A percentile compares a stretch with the other conserved stretches of the same genome.
These are phyloP conservation scores for Penicillium sp. DNA, from an alignment of 2,329 filamentous ascomycete species.

Conservation along the genomic window DNA sequence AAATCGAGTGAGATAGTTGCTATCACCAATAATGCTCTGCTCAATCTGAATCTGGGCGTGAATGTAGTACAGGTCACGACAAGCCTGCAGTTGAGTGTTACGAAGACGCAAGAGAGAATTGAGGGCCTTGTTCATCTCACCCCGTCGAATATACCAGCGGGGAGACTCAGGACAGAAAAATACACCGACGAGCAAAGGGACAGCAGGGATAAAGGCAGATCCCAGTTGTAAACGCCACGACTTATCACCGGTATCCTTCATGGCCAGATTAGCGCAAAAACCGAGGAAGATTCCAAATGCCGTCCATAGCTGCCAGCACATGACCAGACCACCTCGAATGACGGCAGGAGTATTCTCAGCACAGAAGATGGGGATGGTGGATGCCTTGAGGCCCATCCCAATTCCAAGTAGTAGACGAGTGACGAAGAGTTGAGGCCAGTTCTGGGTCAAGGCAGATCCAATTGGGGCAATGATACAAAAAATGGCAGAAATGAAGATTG, in stretches of 20 bases:
- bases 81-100: slow-evolving; percentile 60
- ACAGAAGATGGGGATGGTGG: slow-evolving; percentile 57
- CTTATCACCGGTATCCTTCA: slow-evolving; percentile 59
- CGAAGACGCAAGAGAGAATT: slow-evolving; percentile 58
- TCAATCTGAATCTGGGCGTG: slow-evolving; percentile 54
- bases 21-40: slow-evolving; percentile 40
- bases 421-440: slow-evolving; percentile 59
- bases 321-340: slow-evolving; percentile 58
- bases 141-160: slow-evolving; percentile 68
- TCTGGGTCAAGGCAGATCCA: slow-evolving; percentile 62
- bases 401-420: slow-evolving; percentile 59
- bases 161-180: slow-evolving; percentile 66
- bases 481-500: slow-evolving; percentile 63
- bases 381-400: slow-evolving; percentile 62
- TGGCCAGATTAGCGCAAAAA: slow-evolving; percentile 63
- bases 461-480: slow-evolving; percentile 69
- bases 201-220: slow-evolving; percentile 64
- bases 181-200: slow-evolving; percentile 59
- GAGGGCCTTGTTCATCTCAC: slow-evolving; percentile 62
- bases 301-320: slow-evolving; percentile 56
- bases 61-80: slow-evolving; percentile 54
- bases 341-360: slow-evolving; percentile 58
- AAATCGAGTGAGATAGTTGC: slow-evolving; percentile 63
- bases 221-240: slow-evolving; percentile 66
- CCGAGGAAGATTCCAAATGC: slow-evolving; percentile 68